Percentiles rank a stretch among this genome's conserved stretches.
Evolutionary conservation across 768 basidiomycete genomes (phyloP).

Genomic region (Trametes cinnabarina): DNA sequence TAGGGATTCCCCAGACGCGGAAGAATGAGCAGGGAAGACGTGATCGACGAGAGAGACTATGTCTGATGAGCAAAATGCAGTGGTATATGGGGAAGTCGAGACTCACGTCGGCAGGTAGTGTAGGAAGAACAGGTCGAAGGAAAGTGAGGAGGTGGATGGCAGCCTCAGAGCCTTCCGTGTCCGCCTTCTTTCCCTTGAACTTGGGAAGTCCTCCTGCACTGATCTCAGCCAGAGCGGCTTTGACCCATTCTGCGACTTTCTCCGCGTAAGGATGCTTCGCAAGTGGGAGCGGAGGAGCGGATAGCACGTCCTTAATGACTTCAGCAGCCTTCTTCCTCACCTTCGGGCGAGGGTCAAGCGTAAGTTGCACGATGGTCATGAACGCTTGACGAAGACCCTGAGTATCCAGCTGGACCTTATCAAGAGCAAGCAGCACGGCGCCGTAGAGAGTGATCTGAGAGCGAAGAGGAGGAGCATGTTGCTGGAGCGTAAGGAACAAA

Average conservation of each 20-base stretch:
- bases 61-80: slow-evolving; percentile 11
- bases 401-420: slow-evolving; percentile 65
- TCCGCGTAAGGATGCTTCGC: slow-evolving; percentile 83
- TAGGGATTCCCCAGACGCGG: slow-evolving; percentile 88
- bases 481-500: slow-evolving; percentile 64
- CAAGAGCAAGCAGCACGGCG: slow-evolving; percentile 64
- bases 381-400: slow-evolving; percentile 77
- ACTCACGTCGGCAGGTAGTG: slow-evolving; percentile 71
- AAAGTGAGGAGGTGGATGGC: slow-evolving; percentile 78
- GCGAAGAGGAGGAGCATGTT: slow-evolving; percentile 76
- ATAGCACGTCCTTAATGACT: slow-evolving; percentile 73
- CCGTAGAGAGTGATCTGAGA: slow-evolving; percentile 83
- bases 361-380: slow-evolving; percentile 78
- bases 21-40: slow-evolving; percentile 69
- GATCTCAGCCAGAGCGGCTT: slow-evolving; percentile 63
- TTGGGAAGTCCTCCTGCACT: slow-evolving; percentile 59
- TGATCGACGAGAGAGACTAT: slow-evolving; percentile 72
- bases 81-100: neutral
- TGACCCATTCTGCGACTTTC: slow-evolving; percentile 77
- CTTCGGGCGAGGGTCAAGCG: slow-evolving; percentile 88
- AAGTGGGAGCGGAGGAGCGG: slow-evolving; percentile 73
- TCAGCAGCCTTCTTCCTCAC: slow-evolving; percentile 91
- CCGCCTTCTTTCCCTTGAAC: slow-evolving; percentile 54
- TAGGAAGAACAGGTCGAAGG: slow-evolving; percentile 57
- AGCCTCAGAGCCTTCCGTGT: slow-evolving; percentile 61